A percentile compares a stretch with the other conserved stretches of the same genome.
Conservation (phyloP, 202 grass and related monocot species). For the Cymbopogon flexuosus region DNA sequence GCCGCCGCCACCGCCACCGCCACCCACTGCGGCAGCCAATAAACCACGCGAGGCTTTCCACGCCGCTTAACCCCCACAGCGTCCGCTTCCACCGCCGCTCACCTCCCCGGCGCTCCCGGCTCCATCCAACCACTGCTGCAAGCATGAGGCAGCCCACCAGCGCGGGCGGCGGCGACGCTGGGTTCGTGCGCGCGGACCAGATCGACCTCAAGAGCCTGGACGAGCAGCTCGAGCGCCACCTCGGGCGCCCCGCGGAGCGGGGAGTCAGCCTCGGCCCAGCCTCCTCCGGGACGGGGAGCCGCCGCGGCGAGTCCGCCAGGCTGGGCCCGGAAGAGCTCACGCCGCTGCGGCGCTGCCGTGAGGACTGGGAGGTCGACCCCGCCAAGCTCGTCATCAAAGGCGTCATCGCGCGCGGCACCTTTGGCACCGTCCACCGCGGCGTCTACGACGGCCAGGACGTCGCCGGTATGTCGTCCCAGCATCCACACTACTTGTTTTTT, state of each 20-base stretch:
- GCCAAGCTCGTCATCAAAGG: conserved; percentile 71
- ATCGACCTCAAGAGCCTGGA: conserved; percentile 99
- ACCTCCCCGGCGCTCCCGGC: neutral
- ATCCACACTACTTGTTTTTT: neutral
- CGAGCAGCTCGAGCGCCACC: conserved; percentile 95
- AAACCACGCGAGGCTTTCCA: neutral
- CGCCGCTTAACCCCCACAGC: conserved; percentile 6
- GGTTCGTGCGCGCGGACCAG: conserved; percentile 91
- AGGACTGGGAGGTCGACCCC: conserved; percentile 94
- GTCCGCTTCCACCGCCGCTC: neutral
- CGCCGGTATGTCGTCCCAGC: conserved; percentile 50
- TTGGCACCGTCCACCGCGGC: conserved; percentile 82
- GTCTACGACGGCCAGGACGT: conserved; percentile 96
- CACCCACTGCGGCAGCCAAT: neutral
- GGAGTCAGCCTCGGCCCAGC: neutral
- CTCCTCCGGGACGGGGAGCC: conserved; percentile 14
- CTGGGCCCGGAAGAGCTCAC: conserved; percentile 14
- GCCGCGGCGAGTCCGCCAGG: conserved; percentile 26
- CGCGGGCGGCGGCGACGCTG: conserved; percentile 47
- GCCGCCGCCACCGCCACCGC: neutral
- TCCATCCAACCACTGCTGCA: neutral
- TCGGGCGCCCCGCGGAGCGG: conserved; percentile 43
- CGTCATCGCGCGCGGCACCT: conserved; percentile 87
- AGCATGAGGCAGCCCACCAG: conserved; percentile 38
- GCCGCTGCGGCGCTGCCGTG: conserved; percentile 37